Conservation (phyloP, 2,329 filamentous ascomycete species). For the Colletotrichum liaoningense region DNA sequence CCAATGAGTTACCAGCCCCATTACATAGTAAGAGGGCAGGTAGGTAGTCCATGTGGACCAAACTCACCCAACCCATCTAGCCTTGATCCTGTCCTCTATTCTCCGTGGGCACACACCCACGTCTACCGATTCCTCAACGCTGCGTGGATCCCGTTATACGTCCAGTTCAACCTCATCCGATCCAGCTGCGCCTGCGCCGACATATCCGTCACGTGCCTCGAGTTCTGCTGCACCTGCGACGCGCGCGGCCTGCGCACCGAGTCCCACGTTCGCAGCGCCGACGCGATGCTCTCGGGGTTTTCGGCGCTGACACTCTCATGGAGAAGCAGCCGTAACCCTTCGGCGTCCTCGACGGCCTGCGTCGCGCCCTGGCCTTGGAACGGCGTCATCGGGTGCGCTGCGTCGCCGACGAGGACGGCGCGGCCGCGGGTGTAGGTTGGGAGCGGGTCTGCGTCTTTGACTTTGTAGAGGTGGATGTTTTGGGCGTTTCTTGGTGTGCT, state of each 20-base stretch:
- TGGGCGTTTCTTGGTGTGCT: conserved; percentile 2
- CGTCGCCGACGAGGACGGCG: conserved; percentile 30
- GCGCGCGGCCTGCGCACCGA: conserved; percentile 26
- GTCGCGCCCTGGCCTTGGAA: conserved; percentile 31
- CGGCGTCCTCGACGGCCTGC: conserved; percentile 31
- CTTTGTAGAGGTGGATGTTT: conserved; percentile 16
- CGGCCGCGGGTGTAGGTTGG: conserved; percentile 45
- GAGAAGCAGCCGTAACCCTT: conserved; percentile 18
- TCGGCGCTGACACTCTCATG: conserved; percentile 9
- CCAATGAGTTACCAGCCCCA: too few relatives aligned
- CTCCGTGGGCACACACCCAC: too few relatives aligned
- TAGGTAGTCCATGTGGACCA: not conserved
- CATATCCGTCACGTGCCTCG: conserved; percentile 21
- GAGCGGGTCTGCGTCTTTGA: conserved; percentile 51
- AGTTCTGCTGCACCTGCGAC: conserved; percentile 32
- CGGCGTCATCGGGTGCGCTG: conserved; percentile 33
- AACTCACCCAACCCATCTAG: not conserved
- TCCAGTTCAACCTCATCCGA: conserved; percentile 30
- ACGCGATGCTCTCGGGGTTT: not conserved
- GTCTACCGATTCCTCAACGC: conserved; percentile 17
- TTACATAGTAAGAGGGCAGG: too few relatives aligned
- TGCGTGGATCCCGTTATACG: conserved; percentile 25
- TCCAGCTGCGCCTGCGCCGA: conserved; percentile 29
- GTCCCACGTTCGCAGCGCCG: conserved; percentile 21
- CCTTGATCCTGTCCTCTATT: too few relatives aligned